These are phyloP conservation scores for Solanum aculeatissimum DNA, from an alignment of 305 asterid species.

Conservation along the genomic window DNA sequence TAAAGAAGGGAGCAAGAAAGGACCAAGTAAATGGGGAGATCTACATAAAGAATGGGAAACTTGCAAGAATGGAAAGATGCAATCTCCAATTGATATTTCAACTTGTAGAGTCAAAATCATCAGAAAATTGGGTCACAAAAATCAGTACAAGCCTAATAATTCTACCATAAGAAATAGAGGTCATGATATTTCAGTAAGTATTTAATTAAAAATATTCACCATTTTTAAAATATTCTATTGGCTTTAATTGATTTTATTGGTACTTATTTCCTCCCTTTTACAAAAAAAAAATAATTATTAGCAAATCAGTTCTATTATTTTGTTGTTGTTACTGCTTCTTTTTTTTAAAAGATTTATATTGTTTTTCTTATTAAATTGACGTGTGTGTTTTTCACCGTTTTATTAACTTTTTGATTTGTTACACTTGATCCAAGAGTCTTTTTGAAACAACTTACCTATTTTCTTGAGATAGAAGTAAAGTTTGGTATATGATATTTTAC, in stretches of 20 bases:
- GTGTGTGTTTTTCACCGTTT: not conserved
- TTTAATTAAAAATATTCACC: not conserved
- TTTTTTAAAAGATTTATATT: not conserved
- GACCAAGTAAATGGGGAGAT: conserved; percentile 57
- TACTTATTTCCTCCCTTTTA: not conserved
- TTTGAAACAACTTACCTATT: not conserved
- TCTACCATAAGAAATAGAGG: conserved; percentile 58
- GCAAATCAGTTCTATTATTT: not conserved
- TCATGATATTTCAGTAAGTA: conserved; percentile 50
- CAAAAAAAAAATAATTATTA: not conserved
- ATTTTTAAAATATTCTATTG: not conserved
- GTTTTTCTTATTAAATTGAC: not conserved
- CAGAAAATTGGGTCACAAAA: conserved; percentile 12
- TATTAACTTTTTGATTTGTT: not conserved
- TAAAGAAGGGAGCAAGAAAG: conserved; percentile 18
- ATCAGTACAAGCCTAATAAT: conserved; percentile 21
- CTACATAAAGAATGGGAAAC: conserved; percentile 52
- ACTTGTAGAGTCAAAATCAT: conserved; percentile 19
- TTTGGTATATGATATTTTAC: not conserved
- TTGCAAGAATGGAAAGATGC: conserved; percentile 44
- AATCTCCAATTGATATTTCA: conserved; percentile 60
- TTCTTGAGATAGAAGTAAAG: not conserved
- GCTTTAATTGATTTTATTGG: not conserved
- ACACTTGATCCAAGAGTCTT: not conserved
- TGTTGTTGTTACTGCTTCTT: not conserved